phyloP scores from a whole-genome alignment of 495 filamentous ascomycete species.

The Trichoderma erinaceum region DNA sequence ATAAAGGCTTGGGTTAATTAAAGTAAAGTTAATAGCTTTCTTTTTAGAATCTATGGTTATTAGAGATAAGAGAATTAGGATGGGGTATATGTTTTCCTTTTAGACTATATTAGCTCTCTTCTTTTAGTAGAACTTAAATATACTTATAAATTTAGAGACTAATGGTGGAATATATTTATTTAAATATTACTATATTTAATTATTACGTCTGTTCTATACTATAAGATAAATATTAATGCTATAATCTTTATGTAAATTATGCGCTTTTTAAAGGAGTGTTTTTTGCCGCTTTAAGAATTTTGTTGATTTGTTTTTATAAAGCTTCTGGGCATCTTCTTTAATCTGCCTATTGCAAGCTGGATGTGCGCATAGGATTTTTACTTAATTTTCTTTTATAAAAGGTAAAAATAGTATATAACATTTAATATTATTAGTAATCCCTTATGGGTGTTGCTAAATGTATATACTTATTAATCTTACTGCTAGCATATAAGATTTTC shows the following conservation, averaged over 20 bases:
- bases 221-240: not conserved
- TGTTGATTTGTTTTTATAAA: not conserved
- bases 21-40: not conserved
- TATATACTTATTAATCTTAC: no score
- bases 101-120: not conserved
- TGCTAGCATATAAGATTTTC: no score
- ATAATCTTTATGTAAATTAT: not conserved
- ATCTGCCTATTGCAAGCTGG: not conserved
- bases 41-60: not conserved
- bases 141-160: not conserved
- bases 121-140: not conserved
- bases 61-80: not conserved
- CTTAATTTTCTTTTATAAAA: not conserved
- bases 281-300: not conserved
- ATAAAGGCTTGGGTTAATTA: no score
- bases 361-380: not conserved
- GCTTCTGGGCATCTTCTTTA: not conserved
- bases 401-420: not conserved
- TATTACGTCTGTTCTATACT: not conserved
- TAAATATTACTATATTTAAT: not conserved
- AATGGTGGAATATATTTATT: not conserved
- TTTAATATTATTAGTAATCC: not conserved
- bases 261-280: not conserved
- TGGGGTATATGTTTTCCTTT: not conserved
- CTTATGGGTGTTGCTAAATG: no score